These are phyloP conservation scores for Bretziella fagacearum DNA, from an alignment of 2,329 filamentous ascomycete species.

Conservation along the genomic window DNA sequence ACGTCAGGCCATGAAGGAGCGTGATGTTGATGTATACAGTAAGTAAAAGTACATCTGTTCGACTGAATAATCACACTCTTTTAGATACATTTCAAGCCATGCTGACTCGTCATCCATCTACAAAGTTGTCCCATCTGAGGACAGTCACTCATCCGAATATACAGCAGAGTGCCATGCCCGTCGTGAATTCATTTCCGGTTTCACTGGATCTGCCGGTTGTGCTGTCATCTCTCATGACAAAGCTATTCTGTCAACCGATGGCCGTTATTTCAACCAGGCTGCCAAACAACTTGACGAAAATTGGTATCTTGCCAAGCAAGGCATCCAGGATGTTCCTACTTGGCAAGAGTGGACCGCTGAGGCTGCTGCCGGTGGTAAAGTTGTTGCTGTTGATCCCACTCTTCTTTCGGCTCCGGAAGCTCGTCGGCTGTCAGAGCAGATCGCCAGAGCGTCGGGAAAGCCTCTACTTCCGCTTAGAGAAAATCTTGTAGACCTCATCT, in stretches of 20 bases:
- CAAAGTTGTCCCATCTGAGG: constrained; percentile 85
- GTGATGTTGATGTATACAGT: constrained; percentile 87
- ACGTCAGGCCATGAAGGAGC: constrained; percentile 70
- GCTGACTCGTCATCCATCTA: constrained; percentile 21
- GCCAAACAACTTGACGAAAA: constrained; percentile 77
- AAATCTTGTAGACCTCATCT: constrained; percentile 85
- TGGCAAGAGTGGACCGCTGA: constrained; percentile 95
- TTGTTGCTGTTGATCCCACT: constrained; percentile 78
- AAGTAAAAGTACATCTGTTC: constrained; percentile 23
- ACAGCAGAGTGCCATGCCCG: constrained; percentile 90
- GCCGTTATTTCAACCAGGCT: constrained; percentile 96
- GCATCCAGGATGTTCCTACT: constrained; percentile 80
- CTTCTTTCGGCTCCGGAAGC: constrained; percentile 52
- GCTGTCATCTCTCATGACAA: constrained; percentile 75
- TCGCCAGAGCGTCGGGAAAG: constrained; percentile 69
- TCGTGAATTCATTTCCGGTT: constrained; percentile 81
- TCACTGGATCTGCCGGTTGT: constrained; percentile 86
- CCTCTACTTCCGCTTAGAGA: constrained; percentile 57
- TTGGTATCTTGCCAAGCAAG: constrained; percentile 84
- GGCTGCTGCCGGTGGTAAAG: constrained; percentile 70
- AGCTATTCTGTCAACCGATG: constrained; percentile 83
- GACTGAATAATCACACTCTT: background rate
- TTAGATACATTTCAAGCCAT: constrained; percentile 18
- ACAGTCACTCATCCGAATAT: constrained; percentile 95
- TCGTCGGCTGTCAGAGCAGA: constrained; percentile 63